phyloP scores from a whole-genome alignment of 345 rosid genomes.

The Hibiscus trionum region DNA sequence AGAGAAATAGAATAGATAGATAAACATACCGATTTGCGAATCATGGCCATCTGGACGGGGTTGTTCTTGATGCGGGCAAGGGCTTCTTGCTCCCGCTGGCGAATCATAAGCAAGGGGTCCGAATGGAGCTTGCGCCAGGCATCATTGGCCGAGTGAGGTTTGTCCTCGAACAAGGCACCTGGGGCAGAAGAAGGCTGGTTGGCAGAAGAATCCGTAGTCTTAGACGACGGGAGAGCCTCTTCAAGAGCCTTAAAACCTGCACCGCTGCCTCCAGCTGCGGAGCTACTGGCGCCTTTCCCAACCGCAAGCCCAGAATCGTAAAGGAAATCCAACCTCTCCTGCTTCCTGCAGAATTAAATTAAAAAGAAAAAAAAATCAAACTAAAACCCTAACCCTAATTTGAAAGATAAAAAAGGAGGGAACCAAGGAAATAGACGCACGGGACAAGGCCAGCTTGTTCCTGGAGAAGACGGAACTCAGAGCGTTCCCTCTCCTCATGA shows the following conservation, averaged over 20 bases:
- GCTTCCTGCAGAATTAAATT: slow-evolving; percentile 43
- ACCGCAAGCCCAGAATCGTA: slow-evolving; percentile 91
- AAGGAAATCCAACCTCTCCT: slow-evolving; percentile 90
- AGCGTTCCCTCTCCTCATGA: slow-evolving; percentile 77
- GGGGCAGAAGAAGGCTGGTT: slow-evolving; percentile 45
- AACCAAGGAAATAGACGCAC: slow-evolving; percentile 33
- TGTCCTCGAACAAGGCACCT: slow-evolving; percentile 88
- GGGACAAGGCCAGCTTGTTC: slow-evolving; percentile 88
- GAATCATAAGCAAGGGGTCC: slow-evolving; percentile 84
- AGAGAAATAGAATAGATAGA: neutral
- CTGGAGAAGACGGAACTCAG: slow-evolving; percentile 88
- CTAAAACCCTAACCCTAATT: slow-evolving; percentile 17
- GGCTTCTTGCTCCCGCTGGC: slow-evolving; percentile 93
- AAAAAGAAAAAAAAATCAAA: neutral
- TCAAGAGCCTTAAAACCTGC: slow-evolving; percentile 61
- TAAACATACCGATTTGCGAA: slow-evolving; percentile 68
- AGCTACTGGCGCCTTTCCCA: slow-evolving; percentile 43
- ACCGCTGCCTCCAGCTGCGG: slow-evolving; percentile 29
- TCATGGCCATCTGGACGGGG: slow-evolving; percentile 82
- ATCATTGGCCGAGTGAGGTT: slow-evolving; percentile 71
- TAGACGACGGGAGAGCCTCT: slow-evolving; percentile 26
- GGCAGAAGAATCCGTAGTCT: slow-evolving; percentile 14
- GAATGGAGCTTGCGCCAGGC: slow-evolving; percentile 93
- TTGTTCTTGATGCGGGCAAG: slow-evolving; percentile 90
- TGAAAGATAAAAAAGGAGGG: neutral